Evolutionary conservation across 495 filamentous ascomycete genomes (phyloP), one percentile per base, ranked within the genome.

Genomic region (Cairneyella variabilis): DNA sequence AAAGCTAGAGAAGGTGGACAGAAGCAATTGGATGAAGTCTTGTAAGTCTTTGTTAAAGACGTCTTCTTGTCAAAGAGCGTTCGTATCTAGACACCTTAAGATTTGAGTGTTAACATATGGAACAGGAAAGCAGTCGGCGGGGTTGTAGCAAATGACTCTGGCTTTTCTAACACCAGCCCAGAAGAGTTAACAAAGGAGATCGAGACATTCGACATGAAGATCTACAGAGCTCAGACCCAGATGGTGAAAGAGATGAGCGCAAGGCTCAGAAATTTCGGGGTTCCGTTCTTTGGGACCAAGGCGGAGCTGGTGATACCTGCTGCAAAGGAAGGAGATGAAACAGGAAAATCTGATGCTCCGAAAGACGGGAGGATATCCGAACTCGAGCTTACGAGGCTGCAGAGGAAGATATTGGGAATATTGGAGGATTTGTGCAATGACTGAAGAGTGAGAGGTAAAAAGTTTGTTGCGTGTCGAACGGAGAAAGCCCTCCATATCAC

Each of bases 231-330:
- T 17, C 77, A 75, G 30, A 64, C 56, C 16, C 67, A 81, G 20
- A 85, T 90, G 84, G 73, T 76, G 0, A 67, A 71, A 8, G 76
- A 79, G 4, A 78, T 84, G 63, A 66, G 63, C 7, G 52, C 63
- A 11, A 83, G 85, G 59, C 64, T 90, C 21, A 72, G 74, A 30
- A 69, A 58, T 7, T 60, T 86, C 48, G 76, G 76, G 3, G 79
- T 89, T 28, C 86, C 86, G 0, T 88, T 89, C 62, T 90, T 89
- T 63, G 75, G 72, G 32, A 69, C 76, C 9, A 69, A 66, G 37
- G 56, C 60, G 22, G 64, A 69, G 11, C 57, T 83, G 28, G 66
- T 84, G 18, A 40, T 52, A 23, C 36, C 39, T 17, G 12, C 23
- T 38, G 51, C 18, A 20, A 56, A 60, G 6, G 53, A 46, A 18